A percentile compares a stretch with the other conserved stretches of the same genome.
phyloP scores from a whole-genome alignment of 257 asterid species.

The Gynochthodes officinalis region DNA sequence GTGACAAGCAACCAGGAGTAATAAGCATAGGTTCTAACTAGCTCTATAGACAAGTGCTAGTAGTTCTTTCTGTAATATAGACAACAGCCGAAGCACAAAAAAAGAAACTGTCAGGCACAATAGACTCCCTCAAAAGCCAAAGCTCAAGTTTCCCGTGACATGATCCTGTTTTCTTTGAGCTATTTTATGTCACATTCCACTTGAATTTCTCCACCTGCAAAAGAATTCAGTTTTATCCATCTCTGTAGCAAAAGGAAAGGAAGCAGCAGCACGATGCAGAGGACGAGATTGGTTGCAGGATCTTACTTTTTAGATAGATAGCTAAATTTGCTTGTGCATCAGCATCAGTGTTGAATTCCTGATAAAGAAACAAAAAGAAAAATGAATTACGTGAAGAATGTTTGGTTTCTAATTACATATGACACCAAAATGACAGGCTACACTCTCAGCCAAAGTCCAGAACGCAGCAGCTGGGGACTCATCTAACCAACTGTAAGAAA shows the following conservation, averaged over 20 bases:
- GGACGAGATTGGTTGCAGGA: slow-evolving; percentile 8
- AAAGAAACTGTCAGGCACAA: slow-evolving; percentile 15
- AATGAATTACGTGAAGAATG: background rate
- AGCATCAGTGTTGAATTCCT: slow-evolving; percentile 83
- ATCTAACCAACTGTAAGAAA: too few relatives aligned
- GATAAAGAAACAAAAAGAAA: slow-evolving; percentile 18
- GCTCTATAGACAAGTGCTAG: background rate
- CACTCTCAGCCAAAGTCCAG: background rate
- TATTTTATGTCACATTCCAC: slow-evolving; percentile 62
- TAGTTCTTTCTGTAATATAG: background rate
- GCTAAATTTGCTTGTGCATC: slow-evolving; percentile 93
- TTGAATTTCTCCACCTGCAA: slow-evolving; percentile 78
- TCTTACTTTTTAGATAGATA: slow-evolving; percentile 57
- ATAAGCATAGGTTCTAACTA: too few relatives aligned
- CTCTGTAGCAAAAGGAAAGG: slow-evolving; percentile 7
- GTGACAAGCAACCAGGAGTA: background rate
- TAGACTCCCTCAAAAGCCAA: slow-evolving; percentile 21
- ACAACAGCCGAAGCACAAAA: slow-evolving; percentile 12
- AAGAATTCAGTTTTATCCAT: slow-evolving; percentile 1
- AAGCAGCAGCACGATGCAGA: slow-evolving; percentile 1
- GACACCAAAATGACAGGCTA: background rate
- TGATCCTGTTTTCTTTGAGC: slow-evolving; percentile 15
- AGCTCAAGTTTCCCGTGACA: background rate
- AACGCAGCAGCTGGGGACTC: background rate
- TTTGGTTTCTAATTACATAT: background rate